Evolutionary conservation across 352 stramenopile genomes (phyloP).

Genomic region (Phytopythium delawarense): DNA sequence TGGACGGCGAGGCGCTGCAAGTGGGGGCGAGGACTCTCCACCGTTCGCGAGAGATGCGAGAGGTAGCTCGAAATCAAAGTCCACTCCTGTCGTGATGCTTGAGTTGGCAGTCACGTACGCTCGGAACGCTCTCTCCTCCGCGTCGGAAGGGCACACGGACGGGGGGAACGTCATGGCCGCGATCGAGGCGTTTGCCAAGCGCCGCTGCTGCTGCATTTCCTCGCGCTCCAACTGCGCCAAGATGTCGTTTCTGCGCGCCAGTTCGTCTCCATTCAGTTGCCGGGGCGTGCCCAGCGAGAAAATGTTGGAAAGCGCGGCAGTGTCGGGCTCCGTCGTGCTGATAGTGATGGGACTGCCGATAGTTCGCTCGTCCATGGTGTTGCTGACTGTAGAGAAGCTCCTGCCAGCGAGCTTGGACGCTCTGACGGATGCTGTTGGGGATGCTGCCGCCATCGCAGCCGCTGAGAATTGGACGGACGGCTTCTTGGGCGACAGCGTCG

Average conservation of each 20-base stretch:
- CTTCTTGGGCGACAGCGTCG: neutral
- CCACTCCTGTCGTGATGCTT: conserved; percentile 15
- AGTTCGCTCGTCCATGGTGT: neutral
- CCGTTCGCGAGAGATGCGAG: neutral
- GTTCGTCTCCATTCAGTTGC: conserved; percentile 38
- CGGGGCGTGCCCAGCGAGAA: conserved; percentile 57
- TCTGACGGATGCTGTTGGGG: neutral
- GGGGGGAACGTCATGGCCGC: conserved; percentile 23
- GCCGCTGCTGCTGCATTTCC: conserved; percentile 17
- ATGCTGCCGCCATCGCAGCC: neutral
- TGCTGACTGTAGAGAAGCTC: neutral
- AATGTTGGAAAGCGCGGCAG: conserved; percentile 45
- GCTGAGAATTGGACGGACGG: neutral
- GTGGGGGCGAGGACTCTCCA: neutral
- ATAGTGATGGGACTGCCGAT: neutral
- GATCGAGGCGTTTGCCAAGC: conserved; percentile 27
- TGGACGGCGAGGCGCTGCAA: conserved; percentile 9
- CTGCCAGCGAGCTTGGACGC: neutral
- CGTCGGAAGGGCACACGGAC: conserved; percentile 9
- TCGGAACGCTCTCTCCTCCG: conserved; percentile 27
- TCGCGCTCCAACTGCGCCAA: conserved; percentile 41
- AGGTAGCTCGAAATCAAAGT: conserved; percentile 1
- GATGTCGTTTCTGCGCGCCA: conserved; percentile 48
- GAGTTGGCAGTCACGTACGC: conserved; percentile 39
- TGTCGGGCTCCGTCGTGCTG: conserved; percentile 12